These are phyloP conservation scores for Zarea fungicola DNA, from an alignment of 2,329 filamentous ascomycete species.

Conservation along the genomic window DNA sequence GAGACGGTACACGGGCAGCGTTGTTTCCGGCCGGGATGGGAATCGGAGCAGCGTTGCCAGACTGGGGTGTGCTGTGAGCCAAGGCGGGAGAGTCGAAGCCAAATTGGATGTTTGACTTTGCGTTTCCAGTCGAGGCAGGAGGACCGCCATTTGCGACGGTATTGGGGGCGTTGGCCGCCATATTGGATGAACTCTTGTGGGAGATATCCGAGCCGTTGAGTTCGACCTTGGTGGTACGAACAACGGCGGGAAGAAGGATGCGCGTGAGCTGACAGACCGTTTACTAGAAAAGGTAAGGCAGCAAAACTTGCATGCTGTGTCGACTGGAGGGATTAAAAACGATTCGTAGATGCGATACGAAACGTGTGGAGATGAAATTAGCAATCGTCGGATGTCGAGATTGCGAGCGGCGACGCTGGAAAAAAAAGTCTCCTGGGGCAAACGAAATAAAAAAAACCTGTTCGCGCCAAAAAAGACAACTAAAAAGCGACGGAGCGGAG, in stretches of 20 bases:
- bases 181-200: conserved; percentile 88
- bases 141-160: conserved; percentile 70
- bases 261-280: conserved; percentile 8
- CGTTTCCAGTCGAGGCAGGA: conserved; percentile 28
- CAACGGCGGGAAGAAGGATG: conserved; percentile 56
- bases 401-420: conserved; percentile 1
- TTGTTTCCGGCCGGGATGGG: conserved; percentile 59
- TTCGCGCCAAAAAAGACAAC: conserved; percentile 10
- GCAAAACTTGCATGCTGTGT: conserved; percentile 10
- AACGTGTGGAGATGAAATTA: background rate
- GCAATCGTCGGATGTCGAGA: conserved; percentile 2
- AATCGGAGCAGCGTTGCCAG: conserved; percentile 49
- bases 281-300: conserved; percentile 12
- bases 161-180: conserved; percentile 75
- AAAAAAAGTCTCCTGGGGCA: conserved; percentile 8
- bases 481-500: background rate
- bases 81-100: conserved; percentile 69
- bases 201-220: conserved; percentile 75
- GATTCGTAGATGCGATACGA: background rate
- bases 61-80: conserved; percentile 62
- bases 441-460: background rate
- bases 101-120: conserved; percentile 59
- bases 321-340: background rate
- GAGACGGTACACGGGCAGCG: conserved; percentile 70
- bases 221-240: conserved; percentile 51